Evolutionary conservation across 257 asterid species (phyloP), one percentile per base, ranked within the genome.

Genomic region (Plantago elongata): DNA sequence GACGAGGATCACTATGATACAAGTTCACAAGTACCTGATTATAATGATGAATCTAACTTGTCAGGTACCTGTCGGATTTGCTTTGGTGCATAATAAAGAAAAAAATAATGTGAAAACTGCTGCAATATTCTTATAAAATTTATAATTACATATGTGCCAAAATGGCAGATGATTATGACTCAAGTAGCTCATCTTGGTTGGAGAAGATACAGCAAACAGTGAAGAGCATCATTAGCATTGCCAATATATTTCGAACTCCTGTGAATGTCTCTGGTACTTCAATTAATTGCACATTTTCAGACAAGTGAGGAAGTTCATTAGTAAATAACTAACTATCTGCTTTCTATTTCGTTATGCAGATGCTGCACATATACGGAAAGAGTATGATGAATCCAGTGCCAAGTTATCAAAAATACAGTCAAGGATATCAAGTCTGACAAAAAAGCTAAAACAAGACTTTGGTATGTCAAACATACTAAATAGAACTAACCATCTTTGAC

Each of bases 391-490:
- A 58, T 80, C 95, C 72, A 87, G 82, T 74, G 71, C 89, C 64
- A 89, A 87, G 79, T 70, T 92, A 75, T 78, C 96, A 61, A 92
- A 92, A 80, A 60, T 92, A 52, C 94, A 86, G 73, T 84, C 99
- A 55, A 84, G 85, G 89, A 81, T 92, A 81, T 89, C 96, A 29
- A 87, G 86, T 71, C 85, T 92, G 83, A 77, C 75, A 5, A 72
- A 89, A 74, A 92, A 92, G 82, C 81, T 89, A 52, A 84, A 84
- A 71, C 88, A 86, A 58, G 99, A 92, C 78, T 89, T 92, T 70
- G 99, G 99, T 92, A 83, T 55, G 73, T 69, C 12, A 54, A 30
- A 54, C 44, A 45, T 38, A 13, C 50, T n/a, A 60, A 74, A 45
- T 13, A 17, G 43, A 34, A 34, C 30, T 45, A 48, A 51, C 52